Base-by-base conservation (phyloP, 345 rosid species). In the Salix exigua region DNA sequence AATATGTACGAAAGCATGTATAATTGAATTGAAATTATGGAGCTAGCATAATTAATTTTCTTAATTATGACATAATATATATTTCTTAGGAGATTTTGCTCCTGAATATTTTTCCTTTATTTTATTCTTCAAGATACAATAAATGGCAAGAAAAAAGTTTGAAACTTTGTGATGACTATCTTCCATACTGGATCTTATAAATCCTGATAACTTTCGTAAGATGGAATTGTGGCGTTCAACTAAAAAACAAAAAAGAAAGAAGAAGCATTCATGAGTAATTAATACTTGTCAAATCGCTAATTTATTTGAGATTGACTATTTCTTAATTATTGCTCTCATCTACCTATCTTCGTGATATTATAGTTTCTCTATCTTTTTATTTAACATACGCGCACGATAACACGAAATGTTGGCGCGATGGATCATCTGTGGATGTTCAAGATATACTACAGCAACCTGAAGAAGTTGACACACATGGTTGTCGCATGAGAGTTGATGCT, bases 401-500 rank as follows among this genome's bases (percentile, higher is more conserved):
- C 28, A 60, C 44, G 17, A 48, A 17, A 40, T 26, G n/a, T 16
- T 64, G 68, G 9, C 28, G 9, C 28, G 46, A 4, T 68, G 21
- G 21, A 40, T 50, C 28, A 37, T 18, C 63, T n/a, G 11, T 9
- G 21, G 17, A 48, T n/a, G 44, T 46, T 51, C 23, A 58, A n/a
- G 16, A 55, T 70, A 70, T 33, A 40, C 13, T 5, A 13, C 26
- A 7, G 25, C 62, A 69, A 77, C 23, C 8, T 21, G 80, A 78
- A 76, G 68, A 73, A 48, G 68, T n/a, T 53, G 61, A 58, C 25
- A 28, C 64, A 18, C 25, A 18, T 26, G 16, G 28, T 51, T 78
- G 58, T 35, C 46, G 61, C 60, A 4, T 72, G 87, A 77, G n/a
- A 44, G 83, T 75, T 58, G 80, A 69, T 81, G 81, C 73, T 78